Conservation (phyloP, 2,329 filamentous ascomycete genomes). For the Aureobasidium sp. region DNA sequence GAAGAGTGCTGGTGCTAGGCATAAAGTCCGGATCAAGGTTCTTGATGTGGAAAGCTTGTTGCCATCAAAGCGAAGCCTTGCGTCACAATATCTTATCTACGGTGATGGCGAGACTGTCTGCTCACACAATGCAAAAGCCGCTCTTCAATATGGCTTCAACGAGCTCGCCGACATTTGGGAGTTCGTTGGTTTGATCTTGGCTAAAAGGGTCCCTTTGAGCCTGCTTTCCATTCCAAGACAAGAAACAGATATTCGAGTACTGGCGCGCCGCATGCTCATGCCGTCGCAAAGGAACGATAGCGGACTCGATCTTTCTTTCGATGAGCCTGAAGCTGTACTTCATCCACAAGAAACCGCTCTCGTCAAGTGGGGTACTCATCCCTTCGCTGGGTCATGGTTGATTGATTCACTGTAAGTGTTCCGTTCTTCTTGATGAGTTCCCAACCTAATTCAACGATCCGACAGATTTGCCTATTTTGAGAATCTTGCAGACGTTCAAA, state of each 20-base stretch:
- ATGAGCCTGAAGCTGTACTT: conserved; percentile 33
- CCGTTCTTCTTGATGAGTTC: no score
- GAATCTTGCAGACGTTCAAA: conserved; percentile 53
- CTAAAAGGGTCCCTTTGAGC: conserved; percentile 66
- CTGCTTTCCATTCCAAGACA: conserved; percentile 46
- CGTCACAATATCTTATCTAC: conserved; percentile 73
- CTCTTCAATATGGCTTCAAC: conserved; percentile 59
- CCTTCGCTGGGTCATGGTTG: conserved; percentile 49
- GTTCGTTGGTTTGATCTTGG: conserved; percentile 68
- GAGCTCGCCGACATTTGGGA: conserved; percentile 80
- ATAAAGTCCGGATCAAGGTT: conserved; percentile 66
- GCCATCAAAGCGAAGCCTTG: conserved; percentile 72
- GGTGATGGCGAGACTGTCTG: conserved; percentile 77
- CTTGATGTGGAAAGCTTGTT: conserved; percentile 62
- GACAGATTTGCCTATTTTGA: conserved; percentile 49
- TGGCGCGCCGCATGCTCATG: conserved; percentile 57
- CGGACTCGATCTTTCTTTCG: conserved; percentile 40
- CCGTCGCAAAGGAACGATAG: conserved; percentile 44
- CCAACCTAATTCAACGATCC: no score
- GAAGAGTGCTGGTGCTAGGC: conserved; percentile 25
- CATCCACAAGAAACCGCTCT: conserved; percentile 36
- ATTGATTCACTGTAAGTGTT: conserved; percentile 40
- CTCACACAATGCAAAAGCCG: conserved; percentile 72
- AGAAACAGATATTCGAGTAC: conserved; percentile 57
- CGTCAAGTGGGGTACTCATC: conserved; percentile 51